Conservation (phyloP, 805 yeast genomes). For the Scheffersomyces lignosus region DNA sequence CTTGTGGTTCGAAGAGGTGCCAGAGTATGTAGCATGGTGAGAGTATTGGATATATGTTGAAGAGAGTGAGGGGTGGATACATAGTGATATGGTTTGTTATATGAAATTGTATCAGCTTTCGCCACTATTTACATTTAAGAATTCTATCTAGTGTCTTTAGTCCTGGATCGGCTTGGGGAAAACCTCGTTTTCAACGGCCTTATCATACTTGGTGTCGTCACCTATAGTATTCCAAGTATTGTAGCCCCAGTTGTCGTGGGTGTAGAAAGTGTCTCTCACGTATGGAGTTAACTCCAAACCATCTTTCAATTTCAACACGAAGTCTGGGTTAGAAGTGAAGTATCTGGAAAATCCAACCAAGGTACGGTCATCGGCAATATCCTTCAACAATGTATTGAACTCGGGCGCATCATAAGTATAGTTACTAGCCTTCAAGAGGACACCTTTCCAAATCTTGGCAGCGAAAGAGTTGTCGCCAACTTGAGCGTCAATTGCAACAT, state of each 20-base stretch:
- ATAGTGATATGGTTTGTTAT: too few relatives aligned
- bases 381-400: slow-evolving; percentile 8
- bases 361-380: slow-evolving; percentile 15
- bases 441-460: slow-evolving; percentile 34
- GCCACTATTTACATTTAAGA: too few relatives aligned
- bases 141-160: too few relatives aligned
- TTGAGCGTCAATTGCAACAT: slow-evolving; percentile 12
- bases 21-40: too few relatives aligned
- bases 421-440: slow-evolving; percentile 25
- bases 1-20: too few relatives aligned
- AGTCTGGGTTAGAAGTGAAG: slow-evolving; percentile 57
- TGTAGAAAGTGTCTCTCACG: slow-evolving; percentile 51
- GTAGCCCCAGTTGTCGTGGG: slow-evolving; percentile 22
- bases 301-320: slow-evolving; percentile 44
- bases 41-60: too few relatives aligned
- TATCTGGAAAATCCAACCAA: slow-evolving; percentile 46
- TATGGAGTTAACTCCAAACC: slow-evolving; percentile 42
- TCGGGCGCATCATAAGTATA: slow-evolving; percentile 22
- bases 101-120: too few relatives aligned
- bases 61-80: too few relatives aligned
- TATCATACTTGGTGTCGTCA: slow-evolving; percentile 1
- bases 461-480: slow-evolving; percentile 26
- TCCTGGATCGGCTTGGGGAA: too few relatives aligned
- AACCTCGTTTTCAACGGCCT: not conserved
- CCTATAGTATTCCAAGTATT: slow-evolving; percentile 1